Base-by-base conservation (phyloP, 441 rosid genomes). In the Gossypium gossypioides region DNA sequence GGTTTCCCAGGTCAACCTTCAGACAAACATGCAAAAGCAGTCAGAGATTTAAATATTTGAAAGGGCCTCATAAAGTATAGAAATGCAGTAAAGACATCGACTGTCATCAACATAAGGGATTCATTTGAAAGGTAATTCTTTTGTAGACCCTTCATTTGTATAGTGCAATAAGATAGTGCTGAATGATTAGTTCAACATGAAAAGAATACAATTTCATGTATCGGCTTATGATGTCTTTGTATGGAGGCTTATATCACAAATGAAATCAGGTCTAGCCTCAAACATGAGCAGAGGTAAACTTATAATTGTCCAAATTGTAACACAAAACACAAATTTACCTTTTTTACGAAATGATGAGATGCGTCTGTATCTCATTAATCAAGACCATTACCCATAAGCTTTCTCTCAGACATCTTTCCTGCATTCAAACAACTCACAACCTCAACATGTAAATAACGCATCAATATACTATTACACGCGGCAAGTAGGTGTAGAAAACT, bases 1-100 rank as follows among this genome's bases (percentile, higher is more conserved):
- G 93, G 96, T 77, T 85, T 83, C 56, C 78, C 89, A 1, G 90
- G 74, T 88, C 87, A 80, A 87, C 92, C 89, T 90, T 78, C 68
- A 75, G 40, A 34, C 34, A 71, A 34, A 74, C 9, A 72, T 19
- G 72, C 24, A 60, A 73, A 55, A 57, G 59, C 60, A 64, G 57
- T 72, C 19, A 75, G 81, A 54, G 10, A 46, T 19, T 13, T 37
- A 6, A 6, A 54, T 16, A 29, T 9, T 4, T 18, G 1, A 55
- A 71, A 48, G 13, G 13, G 6, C 32, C 50, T 51, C 55, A 19
- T 25, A 56, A 29, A 21, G 6, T 55, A 3, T 15, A 12, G 52
- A 51, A 55, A 66, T 24, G 29, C 54, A 59, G 55, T 37, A 52
- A 8, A 3, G 18, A 66, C 59, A 68, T 57, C 4, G 4, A 32